phyloP scores from a whole-genome alignment of 257 asterid genomes.

The Fraxinus pennsylvanica region DNA sequence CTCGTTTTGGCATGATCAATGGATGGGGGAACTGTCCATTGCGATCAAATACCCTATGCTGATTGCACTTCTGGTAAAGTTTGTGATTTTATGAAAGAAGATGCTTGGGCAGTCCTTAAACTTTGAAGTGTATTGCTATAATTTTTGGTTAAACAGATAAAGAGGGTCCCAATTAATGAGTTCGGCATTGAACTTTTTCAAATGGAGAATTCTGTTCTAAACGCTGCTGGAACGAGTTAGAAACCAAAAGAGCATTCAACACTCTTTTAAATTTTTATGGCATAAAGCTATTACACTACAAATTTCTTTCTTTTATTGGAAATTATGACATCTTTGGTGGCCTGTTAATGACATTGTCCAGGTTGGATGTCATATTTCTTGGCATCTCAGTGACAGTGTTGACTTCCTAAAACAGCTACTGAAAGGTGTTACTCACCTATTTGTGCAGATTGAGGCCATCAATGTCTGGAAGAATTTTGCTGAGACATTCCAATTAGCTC shows the following conservation, averaged over 20 bases:
- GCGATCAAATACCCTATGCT: not conserved
- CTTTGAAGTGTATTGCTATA: not conserved
- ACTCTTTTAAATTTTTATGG: not conserved
- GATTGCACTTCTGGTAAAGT: not conserved
- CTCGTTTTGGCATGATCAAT: not conserved
- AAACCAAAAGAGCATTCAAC: not conserved
- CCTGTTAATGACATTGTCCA: not conserved
- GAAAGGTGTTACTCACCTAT: too few relatives aligned
- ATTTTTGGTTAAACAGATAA: not conserved
- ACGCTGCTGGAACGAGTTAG: not conserved
- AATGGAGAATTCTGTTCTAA: not conserved
- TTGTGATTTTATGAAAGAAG: not conserved
- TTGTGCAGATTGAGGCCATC: too few relatives aligned
- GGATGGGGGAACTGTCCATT: not conserved
- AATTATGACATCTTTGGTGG: not conserved
- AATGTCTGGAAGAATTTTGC: too few relatives aligned
- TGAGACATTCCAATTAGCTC: too few relatives aligned
- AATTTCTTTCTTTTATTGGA: not conserved
- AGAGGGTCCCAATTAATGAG: not conserved
- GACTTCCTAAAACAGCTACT: too few relatives aligned
- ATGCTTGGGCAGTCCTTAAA: not conserved
- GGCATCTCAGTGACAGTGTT: not conserved
- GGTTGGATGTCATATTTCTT: not conserved
- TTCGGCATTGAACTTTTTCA: not conserved
- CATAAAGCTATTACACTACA: not conserved